phyloP scores from a whole-genome alignment of 331 rosid genomes.

The Pyrus hybrid region DNA sequence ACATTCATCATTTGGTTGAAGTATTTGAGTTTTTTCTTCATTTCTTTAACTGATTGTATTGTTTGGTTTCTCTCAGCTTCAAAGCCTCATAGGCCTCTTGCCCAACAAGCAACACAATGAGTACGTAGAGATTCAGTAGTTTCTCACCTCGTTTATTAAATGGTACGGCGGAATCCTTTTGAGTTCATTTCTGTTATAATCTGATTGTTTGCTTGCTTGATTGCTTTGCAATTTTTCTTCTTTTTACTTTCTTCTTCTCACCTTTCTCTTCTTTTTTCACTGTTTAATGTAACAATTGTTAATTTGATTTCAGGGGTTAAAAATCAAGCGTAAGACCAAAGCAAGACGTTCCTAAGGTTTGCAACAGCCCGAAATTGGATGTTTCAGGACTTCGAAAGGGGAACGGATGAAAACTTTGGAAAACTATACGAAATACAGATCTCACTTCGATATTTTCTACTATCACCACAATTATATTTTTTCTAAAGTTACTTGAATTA shows the following conservation, averaged over 20 bases:
- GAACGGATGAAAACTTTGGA: background rate
- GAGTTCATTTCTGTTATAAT: background rate
- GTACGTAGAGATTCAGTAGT: background rate
- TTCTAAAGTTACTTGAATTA: background rate
- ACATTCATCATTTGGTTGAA: background rate
- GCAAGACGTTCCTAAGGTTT: background rate
- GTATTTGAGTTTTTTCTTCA: background rate
- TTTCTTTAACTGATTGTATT: background rate
- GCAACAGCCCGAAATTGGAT: background rate
- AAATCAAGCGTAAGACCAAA: background rate
- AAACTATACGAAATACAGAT: background rate
- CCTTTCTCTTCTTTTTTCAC: background rate
- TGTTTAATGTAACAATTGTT: background rate
- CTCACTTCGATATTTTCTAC: background rate
- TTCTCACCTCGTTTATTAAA: too few relatives aligned
- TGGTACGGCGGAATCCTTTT: background rate
- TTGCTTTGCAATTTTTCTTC: background rate
- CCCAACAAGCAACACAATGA: constrained; percentile 5
- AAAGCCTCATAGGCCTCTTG: constrained; percentile 68
- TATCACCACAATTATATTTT: background rate
- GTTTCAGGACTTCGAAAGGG: background rate
- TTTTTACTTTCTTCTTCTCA: background rate
- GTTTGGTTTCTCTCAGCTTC: constrained; percentile 54
- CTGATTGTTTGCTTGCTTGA: background rate
- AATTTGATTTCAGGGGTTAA: background rate